Evolutionary conservation across 208 protist genomes (phyloP).

Genomic region (Acanthamoeba triangularis): DNA sequence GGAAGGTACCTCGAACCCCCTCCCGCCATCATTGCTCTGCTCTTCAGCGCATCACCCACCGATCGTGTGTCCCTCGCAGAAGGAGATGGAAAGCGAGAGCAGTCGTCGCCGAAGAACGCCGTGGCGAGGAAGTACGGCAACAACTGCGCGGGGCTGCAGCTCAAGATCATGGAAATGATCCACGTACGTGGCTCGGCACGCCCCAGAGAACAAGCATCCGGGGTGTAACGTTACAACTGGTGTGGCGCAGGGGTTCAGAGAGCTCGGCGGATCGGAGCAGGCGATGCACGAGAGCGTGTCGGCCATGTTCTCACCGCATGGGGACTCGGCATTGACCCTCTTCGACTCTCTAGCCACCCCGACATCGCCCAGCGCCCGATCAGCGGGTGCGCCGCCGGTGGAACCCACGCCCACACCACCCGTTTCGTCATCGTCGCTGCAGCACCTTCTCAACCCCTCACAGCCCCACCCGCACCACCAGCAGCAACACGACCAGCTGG

Average conservation of each 20-base stretch:
- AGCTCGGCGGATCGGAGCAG: neutral
- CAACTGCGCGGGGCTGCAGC: neutral
- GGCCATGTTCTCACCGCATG: neutral
- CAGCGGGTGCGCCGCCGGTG: neutral
- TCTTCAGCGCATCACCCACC: neutral
- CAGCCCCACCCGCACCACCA: neutral
- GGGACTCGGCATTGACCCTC: neutral
- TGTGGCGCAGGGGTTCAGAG: neutral
- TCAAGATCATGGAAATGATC: slow-evolving; percentile 50
- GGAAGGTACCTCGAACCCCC: neutral
- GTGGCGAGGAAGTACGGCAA: neutral
- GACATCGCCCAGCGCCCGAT: neutral
- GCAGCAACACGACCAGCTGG: neutral
- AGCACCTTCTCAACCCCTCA: neutral
- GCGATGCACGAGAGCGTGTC: slow-evolving; percentile 34
- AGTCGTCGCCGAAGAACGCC: neutral
- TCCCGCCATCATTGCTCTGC: too few species aligned
- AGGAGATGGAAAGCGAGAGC: neutral
- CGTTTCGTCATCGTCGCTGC: neutral
- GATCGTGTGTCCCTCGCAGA: neutral
- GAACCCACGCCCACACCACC: neutral
- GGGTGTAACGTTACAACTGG: too few species aligned
- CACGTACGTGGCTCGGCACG: too few species aligned
- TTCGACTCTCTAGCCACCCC: neutral
- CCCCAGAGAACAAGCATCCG: too few species aligned